These are phyloP conservation scores for Aegilops tauschii DNA, from an alignment of 176 grass and related monocot species.

Conservation along the genomic window DNA sequence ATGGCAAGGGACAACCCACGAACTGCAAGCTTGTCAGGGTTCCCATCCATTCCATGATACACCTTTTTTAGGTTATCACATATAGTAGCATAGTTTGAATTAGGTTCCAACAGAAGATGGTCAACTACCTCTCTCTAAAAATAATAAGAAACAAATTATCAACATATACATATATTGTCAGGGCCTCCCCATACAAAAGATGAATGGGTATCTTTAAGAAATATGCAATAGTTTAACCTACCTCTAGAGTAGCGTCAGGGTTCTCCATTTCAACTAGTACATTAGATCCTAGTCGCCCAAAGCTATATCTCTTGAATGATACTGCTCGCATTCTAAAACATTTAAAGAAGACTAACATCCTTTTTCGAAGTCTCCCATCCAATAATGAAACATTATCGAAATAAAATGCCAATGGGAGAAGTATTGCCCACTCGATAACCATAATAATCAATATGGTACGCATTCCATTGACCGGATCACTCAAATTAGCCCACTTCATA, in stretches of 20 bases:
- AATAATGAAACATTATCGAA: constrained; percentile 49
- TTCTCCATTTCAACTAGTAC: constrained; percentile 53
- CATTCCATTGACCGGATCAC: constrained; percentile 56
- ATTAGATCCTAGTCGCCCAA: constrained; percentile 43
- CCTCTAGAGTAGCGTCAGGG: constrained; percentile 55
- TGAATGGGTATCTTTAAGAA: neutral
- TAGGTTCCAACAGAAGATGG: constrained; percentile 37
- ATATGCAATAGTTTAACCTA: constrained; percentile 27
- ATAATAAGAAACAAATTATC: neutral
- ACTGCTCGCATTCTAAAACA: constrained; percentile 32
- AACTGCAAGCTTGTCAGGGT: constrained; percentile 58
- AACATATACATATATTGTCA: neutral
- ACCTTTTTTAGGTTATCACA: constrained; percentile 67
- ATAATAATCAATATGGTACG: constrained; percentile 63
- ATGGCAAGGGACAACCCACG: constrained; percentile 57
- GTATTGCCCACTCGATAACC: constrained; percentile 61
- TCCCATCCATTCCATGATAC: constrained; percentile 62
- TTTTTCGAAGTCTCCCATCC: constrained; percentile 27
- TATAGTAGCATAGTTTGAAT: constrained; percentile 37
- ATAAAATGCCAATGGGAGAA: constrained; percentile 62
- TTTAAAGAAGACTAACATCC: constrained; percentile 45
- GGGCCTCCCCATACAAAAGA: neutral
- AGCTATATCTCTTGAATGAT: constrained; percentile 34
- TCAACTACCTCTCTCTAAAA: constrained; percentile 64
- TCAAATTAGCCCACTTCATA: constrained; percentile 68